These are phyloP conservation scores for Microstegium vimineum DNA, from an alignment of 176 grass and related monocot species.

Conservation along the genomic window DNA sequence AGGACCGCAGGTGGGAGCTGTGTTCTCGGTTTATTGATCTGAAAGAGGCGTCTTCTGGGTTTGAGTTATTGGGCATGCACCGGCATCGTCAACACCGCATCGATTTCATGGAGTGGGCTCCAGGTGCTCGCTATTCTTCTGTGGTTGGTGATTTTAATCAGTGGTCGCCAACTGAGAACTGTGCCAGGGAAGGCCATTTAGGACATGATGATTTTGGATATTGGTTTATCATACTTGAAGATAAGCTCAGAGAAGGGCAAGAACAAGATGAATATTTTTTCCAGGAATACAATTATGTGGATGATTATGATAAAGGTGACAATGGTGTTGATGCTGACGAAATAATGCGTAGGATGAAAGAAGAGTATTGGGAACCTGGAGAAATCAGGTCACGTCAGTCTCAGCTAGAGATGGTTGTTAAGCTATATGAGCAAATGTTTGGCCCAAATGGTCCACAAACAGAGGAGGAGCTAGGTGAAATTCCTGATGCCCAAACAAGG, in stretches of 20 bases:
- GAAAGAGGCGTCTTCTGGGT: constrained; percentile 75
- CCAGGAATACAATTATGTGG: constrained; percentile 91
- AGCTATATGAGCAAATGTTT: constrained; percentile 96
- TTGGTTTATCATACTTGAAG: constrained; percentile 89
- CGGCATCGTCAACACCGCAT: constrained; percentile 67
- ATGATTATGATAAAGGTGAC: constrained; percentile 97
- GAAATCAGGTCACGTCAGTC: constrained; percentile 54
- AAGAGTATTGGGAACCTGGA: constrained; percentile 93
- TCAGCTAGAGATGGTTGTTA: constrained; percentile 70
- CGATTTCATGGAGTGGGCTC: constrained; percentile 98
- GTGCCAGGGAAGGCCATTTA: constrained; percentile 85
- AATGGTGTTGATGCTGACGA: constrained; percentile 68
- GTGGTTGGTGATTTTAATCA: constrained; percentile 91
- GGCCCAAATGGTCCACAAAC: constrained; percentile 83
- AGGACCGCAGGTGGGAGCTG: constrained; percentile 73
- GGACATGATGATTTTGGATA: constrained; percentile 99
- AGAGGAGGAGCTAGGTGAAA: constrained; percentile 84
- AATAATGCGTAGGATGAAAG: constrained; percentile 62
- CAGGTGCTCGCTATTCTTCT: constrained; percentile 89
- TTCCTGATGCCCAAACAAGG: constrained; percentile 72
- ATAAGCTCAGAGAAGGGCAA: constrained; percentile 82
- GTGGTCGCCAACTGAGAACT: constrained; percentile 64
- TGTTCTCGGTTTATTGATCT: constrained; percentile 84
- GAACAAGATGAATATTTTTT: constrained; percentile 88
- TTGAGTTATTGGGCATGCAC: constrained; percentile 89